These are phyloP conservation scores for Pleurotus tuber-regium DNA, from an alignment of 768 basidiomycete species.

Conservation along the genomic window DNA sequence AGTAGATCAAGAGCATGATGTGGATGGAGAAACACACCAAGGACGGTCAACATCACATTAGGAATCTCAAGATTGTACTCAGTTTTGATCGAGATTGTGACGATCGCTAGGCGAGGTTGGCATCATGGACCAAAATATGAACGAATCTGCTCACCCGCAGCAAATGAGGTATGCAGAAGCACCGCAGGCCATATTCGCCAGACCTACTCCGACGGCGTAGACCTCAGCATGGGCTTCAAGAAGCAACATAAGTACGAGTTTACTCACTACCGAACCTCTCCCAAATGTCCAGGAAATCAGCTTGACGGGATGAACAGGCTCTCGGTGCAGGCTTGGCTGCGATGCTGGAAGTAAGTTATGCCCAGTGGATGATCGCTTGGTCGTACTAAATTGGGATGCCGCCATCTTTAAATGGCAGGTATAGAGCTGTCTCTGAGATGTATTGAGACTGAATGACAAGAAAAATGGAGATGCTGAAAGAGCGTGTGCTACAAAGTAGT, in stretches of 20 bases:
- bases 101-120: constrained; percentile 32
- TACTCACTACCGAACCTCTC: constrained; percentile 39
- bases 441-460: no score
- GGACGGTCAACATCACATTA: constrained; percentile 56
- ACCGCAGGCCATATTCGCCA: constrained; percentile 71
- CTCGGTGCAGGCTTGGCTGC: constrained; percentile 6
- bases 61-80: constrained; percentile 44
- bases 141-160: constrained; percentile 35
- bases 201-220: constrained; percentile 27
- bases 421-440: no score
- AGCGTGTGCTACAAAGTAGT: no score
- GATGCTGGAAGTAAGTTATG: constrained; percentile 26
- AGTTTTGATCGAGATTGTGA: constrained; percentile 38
- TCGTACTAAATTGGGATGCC: not conserved
- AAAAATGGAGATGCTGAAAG: no score
- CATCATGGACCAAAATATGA: not conserved
- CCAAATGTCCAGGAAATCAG: constrained; percentile 39
- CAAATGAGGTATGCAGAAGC: constrained; percentile 56
- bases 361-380: constrained; percentile 21
- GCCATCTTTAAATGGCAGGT: no score
- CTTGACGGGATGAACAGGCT: constrained; percentile 12
- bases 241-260: no score
- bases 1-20: not conserved
- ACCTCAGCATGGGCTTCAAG: not conserved
- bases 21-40: constrained; percentile 36